Base-by-base conservation (phyloP, 2,329 filamentous ascomycete genomes). In the Cryphonectria naterciae region DNA sequence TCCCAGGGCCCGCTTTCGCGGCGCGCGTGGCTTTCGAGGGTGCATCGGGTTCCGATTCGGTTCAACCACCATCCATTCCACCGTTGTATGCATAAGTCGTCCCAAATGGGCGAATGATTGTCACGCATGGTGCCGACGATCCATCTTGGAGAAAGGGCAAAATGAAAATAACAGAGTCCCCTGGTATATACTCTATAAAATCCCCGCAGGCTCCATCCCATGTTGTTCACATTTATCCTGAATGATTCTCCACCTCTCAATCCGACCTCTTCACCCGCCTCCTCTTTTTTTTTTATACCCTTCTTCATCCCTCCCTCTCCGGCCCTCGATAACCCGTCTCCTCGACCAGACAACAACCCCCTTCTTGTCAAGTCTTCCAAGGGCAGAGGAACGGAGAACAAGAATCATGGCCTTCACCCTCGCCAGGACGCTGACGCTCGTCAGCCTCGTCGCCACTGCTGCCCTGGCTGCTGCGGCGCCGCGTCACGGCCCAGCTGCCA, bases 41-140 rank as follows among this genome's bases (percentile, higher is more conserved):
- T 54, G 37, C 68, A 67, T 70, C 68, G 68, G 68, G 65, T 25
- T 56, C 68, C 68, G 68, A 70, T 67, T 70, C 56, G 58, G 65
- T 63, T 67, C 43, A 46, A 63, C 54, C 56, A 63, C 58, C 65
- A 56, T 56, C 41, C 52, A 35, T 13, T 37, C 35, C 35, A 22
- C 25, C 37, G 56, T n/a, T 58, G 32, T 13, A 43, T 60, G 46
- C 39, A 49, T 39, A 46, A 35, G 19, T 28, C 8, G 17, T 25
- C 67, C 39, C 28, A 19, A 65, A 64, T 13, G 6, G 67, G 60
- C 60, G 64, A 64, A 41, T 64, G 60, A 64, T 65, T 43, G 61
- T 10, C 39, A 22, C 32, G 17, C 22, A 8, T 64, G 28, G 28
- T 58, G 49, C 49, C 35, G 35, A 25, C n/a, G 22, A 58, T 56